Percentiles rank a stretch among this genome's conserved stretches.
These are phyloP conservation scores for Pleurotus eryngii DNA, from an alignment of 768 basidiomycete genomes.

Conservation along the genomic window DNA sequence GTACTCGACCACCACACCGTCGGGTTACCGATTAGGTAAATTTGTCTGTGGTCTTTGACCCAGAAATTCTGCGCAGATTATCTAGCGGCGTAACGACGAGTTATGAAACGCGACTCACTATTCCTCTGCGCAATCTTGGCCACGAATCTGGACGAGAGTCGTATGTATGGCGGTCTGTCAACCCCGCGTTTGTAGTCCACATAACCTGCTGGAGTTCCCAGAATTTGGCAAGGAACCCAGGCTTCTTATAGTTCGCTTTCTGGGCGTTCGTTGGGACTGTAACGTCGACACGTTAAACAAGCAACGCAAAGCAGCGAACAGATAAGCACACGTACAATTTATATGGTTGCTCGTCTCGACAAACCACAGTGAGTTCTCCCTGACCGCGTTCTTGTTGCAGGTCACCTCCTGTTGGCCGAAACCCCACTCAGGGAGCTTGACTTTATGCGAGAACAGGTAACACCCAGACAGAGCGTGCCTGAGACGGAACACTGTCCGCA, in stretches of 20 bases:
- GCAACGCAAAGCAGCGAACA: slow-evolving; percentile 43
- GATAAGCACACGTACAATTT: slow-evolving; percentile 47
- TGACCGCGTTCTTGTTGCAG: slow-evolving; percentile 96
- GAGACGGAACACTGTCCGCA: slow-evolving; percentile 80
- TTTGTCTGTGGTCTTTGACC: slow-evolving; percentile 94
- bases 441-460: slow-evolving; percentile 96
- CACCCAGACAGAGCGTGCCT: slow-evolving; percentile 87
- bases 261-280: slow-evolving; percentile 79
- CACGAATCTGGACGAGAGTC: slow-evolving; percentile 92
- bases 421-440: slow-evolving; percentile 97
- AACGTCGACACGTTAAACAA: slow-evolving; percentile 92
- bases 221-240: slow-evolving; percentile 90
- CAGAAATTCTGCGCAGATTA: slow-evolving; percentile 77
- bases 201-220: slow-evolving; percentile 74
- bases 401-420: slow-evolving; percentile 99
- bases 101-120: slow-evolving; percentile 53
- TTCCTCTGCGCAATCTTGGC: slow-evolving; percentile 90
- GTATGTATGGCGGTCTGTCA: slow-evolving; percentile 78
- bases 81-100: not conserved
- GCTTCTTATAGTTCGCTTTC: slow-evolving; percentile 89
- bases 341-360: slow-evolving; percentile 84
- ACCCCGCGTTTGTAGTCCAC: slow-evolving; percentile 3
- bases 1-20: slow-evolving; percentile 90
- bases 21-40: slow-evolving; percentile 95
- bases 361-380: slow-evolving; percentile 89